Evolutionary conservation across 163 green algal species (phyloP), one percentile per base, ranked within the genome.

Genomic region (Coccomyxa subellipsoidea): DNA sequence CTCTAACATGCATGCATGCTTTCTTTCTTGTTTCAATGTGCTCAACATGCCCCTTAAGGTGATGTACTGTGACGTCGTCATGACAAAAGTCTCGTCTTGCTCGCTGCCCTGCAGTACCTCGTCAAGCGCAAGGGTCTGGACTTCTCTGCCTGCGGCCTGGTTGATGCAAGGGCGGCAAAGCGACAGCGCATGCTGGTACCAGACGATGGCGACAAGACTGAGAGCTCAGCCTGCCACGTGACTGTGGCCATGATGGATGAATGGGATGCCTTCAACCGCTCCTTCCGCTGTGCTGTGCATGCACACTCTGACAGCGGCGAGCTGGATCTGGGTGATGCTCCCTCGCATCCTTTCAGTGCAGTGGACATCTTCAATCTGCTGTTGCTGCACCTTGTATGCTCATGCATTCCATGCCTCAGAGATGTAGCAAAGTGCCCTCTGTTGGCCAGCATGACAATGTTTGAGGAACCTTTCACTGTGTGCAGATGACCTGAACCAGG

Each of bases 131-230:
- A 79, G 37, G 88, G 88, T 4, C 72, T 90, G 29, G 75, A 77
- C 69, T 83, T 90, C 47, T 82, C 76, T 7, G 80, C 87, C 10
- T 90, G 88, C 54, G 88, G 86, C 6, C 54, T 90, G 54, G 88
- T 91, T 77, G 80, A 83, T 37, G 78, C 81, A 4, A 32, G 78
- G 8, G 70, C 75, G 29, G 88, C 85, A 54, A 90, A 90, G 37
- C 39, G 80, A 32, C 84, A 89, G 84, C 86, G 86, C 2, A 18
- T 73, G 1, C 47, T 59, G 15, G 4, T 8, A 27, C 23, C 5
- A 59, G 40, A 84, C 29, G 34, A 69, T 59, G 40, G 9, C 59
- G 79, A 37, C 29, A 38, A 32, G 7, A 77, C 54, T 38, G 76
- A 83, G 27, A 37, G 69, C n/a, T 27, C 37, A 32, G 80, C 81